Conservation (phyloP, 768 basidiomycete species). For the Pholiota conissans region DNA sequence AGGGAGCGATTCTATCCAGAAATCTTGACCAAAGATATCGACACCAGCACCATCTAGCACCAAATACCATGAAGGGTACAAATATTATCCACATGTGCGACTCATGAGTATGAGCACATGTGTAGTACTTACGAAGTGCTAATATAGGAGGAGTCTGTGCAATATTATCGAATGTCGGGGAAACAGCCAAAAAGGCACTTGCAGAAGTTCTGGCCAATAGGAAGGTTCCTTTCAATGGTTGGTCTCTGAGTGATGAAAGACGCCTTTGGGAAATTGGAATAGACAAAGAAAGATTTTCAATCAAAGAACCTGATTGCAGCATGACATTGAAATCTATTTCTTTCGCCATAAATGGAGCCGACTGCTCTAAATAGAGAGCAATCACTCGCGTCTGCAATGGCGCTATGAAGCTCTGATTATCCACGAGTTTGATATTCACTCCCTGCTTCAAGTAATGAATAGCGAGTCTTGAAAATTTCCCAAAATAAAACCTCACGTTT, state of each 20-base stretch:
- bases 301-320: constrained; percentile 26
- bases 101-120: background rate
- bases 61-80: constrained; percentile 1
- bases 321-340: constrained; percentile 38
- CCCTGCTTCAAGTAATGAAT: constrained; percentile 26
- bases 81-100: background rate
- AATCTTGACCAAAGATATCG: constrained; percentile 52
- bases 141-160: constrained; percentile 50
- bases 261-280: constrained; percentile 46
- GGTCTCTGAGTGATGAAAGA: constrained; percentile 25
- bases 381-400: constrained; percentile 65
- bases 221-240: constrained; percentile 56
- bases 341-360: constrained; percentile 30
- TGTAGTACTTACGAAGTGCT: constrained; percentile 55
- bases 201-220: constrained; percentile 56
- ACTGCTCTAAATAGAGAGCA: constrained; percentile 50
- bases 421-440: constrained; percentile 28
- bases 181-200: constrained; percentile 55
- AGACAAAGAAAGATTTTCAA: constrained; percentile 27
- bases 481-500: constrained; percentile 14
- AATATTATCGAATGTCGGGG: constrained; percentile 42
- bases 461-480: too few species aligned
- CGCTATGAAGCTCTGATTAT: constrained; percentile 40
- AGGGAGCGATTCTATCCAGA: constrained; percentile 68
- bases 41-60: constrained; percentile 83